Base-by-base conservation (phyloP, 805 yeast genomes). In the Candida suzukii region DNA sequence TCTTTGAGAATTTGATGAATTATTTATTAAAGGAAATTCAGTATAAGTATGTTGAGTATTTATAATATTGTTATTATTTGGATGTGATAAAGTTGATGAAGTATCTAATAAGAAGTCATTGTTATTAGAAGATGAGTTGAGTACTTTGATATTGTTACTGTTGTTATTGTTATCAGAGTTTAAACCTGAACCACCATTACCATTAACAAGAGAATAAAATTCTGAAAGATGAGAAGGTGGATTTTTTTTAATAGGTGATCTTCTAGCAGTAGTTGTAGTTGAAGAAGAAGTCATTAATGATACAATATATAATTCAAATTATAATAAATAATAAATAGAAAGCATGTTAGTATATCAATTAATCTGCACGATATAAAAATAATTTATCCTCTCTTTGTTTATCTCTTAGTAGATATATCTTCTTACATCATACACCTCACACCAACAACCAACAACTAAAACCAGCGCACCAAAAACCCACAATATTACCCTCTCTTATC, bases 201-300 rank as follows among this genome's bases (percentile, higher is more conserved):
- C 37, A 46, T 71, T 68, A 43, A 77, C 73, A 46, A 69, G 71
- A 3, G 78, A 65, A 50, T 74, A 73, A 54, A 79, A 79, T 55
- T 79, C 86, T 3, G 81, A 69, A 30, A 79, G 58, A 55, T 79
- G 86, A 24, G 78, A 64, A 9, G 76, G 75, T 2, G 73, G 72
- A 10, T 42, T 29, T 30, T 49, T 50, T n/a, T 26, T 26, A 4
- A 11, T 12, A 4, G 29, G 29, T 12, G 29, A 26, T 26, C 29
- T 26, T 12, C 29, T 26, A 12, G 14, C 29, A 8, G 29, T 11
- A n/a, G 29, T 4, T 28, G 56, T 50, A 35, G 38, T 41, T n/a
- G 26, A n/a, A n/a, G n/a, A n/a, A n/a, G n/a, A n/a, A n/a, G n/a
- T n/a, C n/a, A n/a, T n/a, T n/a, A n/a, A n/a, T n/a, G n/a, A n/a